Base-by-base conservation (phyloP, 306 rosid species). In the Medicago arabica region DNA sequence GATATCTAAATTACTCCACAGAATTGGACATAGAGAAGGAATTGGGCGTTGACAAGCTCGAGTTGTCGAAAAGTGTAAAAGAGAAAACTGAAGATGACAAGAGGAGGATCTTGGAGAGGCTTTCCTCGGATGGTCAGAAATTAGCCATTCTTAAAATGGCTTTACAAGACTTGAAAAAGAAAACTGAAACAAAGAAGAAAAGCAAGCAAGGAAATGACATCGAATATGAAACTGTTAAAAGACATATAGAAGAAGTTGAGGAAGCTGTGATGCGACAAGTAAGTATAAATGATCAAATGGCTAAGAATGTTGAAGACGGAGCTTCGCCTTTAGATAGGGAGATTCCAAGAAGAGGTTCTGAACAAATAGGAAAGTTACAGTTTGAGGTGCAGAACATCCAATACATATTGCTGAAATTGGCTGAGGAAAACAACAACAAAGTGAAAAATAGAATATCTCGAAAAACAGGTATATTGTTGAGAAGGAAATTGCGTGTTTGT, bases 321-420 rank as follows among this genome's bases (percentile, higher is more conserved):
- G 82, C 83, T 16, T 76, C 88, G 16, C 74, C 84, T 61, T 72
- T 75, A 9, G 83, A 80, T 34, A 79, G 80, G 60, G 87, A 75
- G 51, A 61, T 80, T 21, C 77, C 89, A 3, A 60, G 84, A 49
- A 89, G 81, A 83, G 89, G 80, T 69, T 86, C 96, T 0, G 98
- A 92, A 74, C 91, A 87, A 85, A 89, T 95, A 25, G 96, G 96
- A 78, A 51, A 86, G 81, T 66, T 95, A 87, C 98, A 95, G 81
- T 89, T 92, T 71, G 98, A 95, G 83, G 81, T 95, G 77, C 95
- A 95, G 83, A 95, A 85, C 85, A 90, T 95, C 46, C 96, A 92
- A 54, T 83, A 84, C 14, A 84, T 90, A 79, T 54, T 95, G 86
- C 83, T 87, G 61, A 92, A 95, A 82, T 44, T 92, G 81, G 88